Conservation (phyloP, 2,329 filamentous ascomycete species). For the Thyridium curvatum region DNA sequence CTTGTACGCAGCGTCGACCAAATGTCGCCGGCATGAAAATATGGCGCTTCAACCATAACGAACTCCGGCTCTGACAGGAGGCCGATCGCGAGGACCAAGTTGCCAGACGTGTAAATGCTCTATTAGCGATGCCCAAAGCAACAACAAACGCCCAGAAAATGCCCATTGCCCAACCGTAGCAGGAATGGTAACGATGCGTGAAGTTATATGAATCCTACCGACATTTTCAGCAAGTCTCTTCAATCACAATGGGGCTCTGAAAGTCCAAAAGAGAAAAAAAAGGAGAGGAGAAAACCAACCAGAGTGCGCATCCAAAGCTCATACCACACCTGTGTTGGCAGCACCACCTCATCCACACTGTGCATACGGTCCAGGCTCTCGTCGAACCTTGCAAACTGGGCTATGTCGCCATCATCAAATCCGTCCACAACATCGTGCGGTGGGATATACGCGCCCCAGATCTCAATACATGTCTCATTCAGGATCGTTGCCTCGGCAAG, state of each 20-base stretch:
- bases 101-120: conserved; percentile 9
- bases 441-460: too few species aligned
- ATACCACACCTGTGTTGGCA: conserved; percentile 28
- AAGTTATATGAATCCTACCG: too few species aligned
- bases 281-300: conserved; percentile 27
- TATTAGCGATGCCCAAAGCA: conserved; percentile 25
- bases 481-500: too few species aligned
- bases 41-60: conserved; percentile 23
- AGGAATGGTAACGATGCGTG: too few species aligned
- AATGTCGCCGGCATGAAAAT: conserved; percentile 34
- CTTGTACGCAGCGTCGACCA: conserved; percentile 33
- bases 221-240: too few species aligned
- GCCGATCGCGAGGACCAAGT: conserved; percentile 7
- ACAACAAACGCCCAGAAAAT: conserved; percentile 32
- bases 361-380: conserved; percentile 17
- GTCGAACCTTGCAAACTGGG: conserved; percentile 21
- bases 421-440: too few species aligned
- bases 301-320: conserved; percentile 29
- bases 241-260: too few species aligned
- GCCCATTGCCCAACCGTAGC: conserved; percentile 13
- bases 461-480: too few species aligned
- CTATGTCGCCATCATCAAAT: conserved; percentile 8
- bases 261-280: not conserved
- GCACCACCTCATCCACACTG: conserved; percentile 20
- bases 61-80: conserved; percentile 23